Evolutionary conservation across 2,329 filamentous ascomycete genomes (phyloP), one percentile per base, ranked within the genome.

Genomic region (Fonsecaea pugnacius): DNA sequence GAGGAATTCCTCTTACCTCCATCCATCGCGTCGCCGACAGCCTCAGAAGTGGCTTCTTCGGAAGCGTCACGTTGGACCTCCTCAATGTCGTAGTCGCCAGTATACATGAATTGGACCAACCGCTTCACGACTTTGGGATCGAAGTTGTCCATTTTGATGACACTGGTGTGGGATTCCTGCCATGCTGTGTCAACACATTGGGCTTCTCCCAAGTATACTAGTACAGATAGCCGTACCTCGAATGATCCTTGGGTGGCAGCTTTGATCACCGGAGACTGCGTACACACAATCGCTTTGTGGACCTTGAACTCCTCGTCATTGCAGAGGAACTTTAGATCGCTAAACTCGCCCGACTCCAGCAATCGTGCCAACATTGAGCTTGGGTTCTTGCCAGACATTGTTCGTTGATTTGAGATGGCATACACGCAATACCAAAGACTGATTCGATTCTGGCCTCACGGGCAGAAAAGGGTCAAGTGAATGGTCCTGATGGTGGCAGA

Each of bases 281-380:
- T n/a, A 18, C 50, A 53, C 9, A 53, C 50, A 30, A 53, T 14
- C 33, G 50, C 50, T 24, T 53, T 53, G 21, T 30, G 50, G 27
- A 53, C 50, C 50, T 53, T 53, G 50, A 53, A 53, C 50, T 53
- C 50, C 21, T 53, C n/a, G 24, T 8, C 50, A 3, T 53, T 53
- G 50, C 24, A 53, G 21, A 53, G 14, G 24, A 53, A 32, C 50
- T 32, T 53, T 3, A 53, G 50, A 10, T 53, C 50, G 50, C 50
- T 53, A 21, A 53, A 53, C 9, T 53, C 50, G 12, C 50, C 50
- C 6, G 24, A 32, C 18, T 46, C n/a, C 40, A 46, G 18, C 40
- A 46, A 9, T 10, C n/a, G n/a, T 3, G 21, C n/a, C 40, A 46
- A 8, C 3, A 46, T 21, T 46, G 40, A 21, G n/a, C 18, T 46